phyloP scores from a whole-genome alignment of 2,329 filamentous ascomycete species.

The Ophiostoma sp. region DNA sequence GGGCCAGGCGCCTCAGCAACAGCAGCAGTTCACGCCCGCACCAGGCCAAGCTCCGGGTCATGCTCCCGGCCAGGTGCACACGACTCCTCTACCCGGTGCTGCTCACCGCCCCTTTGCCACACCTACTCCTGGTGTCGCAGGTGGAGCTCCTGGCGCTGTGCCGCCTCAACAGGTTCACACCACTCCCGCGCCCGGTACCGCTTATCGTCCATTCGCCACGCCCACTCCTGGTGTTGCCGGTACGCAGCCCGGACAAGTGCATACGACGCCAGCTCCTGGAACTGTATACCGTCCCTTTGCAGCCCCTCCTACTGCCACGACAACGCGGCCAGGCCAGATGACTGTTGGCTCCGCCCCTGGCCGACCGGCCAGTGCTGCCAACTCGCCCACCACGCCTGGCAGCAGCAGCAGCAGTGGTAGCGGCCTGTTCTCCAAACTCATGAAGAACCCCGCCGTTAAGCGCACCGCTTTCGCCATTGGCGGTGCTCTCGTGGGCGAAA shows the following conservation, averaged over 20 bases:
- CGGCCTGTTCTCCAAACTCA: constrained; percentile 26
- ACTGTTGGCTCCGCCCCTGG: neutral
- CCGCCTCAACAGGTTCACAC: neutral
- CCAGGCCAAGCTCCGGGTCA: constrained; percentile 1
- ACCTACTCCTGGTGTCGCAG: too few relatives aligned
- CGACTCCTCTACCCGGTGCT: neutral
- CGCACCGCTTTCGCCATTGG: constrained; percentile 26
- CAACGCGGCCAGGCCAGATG: neutral
- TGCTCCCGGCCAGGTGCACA: neutral
- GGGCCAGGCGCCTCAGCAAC: constrained; percentile 13
- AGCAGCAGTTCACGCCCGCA: neutral
- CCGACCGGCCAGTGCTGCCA: neutral
- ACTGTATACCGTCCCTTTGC: neutral
- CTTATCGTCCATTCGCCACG: neutral
- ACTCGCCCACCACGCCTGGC: neutral
- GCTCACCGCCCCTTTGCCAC: neutral
- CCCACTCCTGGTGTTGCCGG: neutral
- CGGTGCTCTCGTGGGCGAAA: constrained; percentile 25
- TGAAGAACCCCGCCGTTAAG: constrained; percentile 29
- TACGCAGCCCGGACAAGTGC: neutral
- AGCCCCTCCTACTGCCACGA: neutral
- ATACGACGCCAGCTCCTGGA: neutral
- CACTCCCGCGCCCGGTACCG: neutral
- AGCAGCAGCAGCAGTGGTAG: neutral
- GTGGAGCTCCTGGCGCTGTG: too few relatives aligned